Base-by-base conservation (phyloP, 495 filamentous ascomycete genomes). In the Aspergillus avenaceus region DNA sequence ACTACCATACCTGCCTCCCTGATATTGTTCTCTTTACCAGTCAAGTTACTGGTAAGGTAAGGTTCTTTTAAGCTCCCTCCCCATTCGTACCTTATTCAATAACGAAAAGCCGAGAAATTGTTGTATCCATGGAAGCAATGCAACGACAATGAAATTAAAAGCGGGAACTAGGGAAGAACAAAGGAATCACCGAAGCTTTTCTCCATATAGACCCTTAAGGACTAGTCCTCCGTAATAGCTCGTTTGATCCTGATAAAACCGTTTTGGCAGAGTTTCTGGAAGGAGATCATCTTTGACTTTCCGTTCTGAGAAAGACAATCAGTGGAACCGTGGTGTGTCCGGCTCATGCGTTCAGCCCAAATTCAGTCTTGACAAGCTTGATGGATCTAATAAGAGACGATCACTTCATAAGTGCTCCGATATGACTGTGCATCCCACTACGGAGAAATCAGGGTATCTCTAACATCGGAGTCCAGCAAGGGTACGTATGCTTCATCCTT, bases 291-390 rank as follows among this genome's bases (percentile, higher is more conserved):
- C 60, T 43, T 44, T 37, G 41, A 31, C 37, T 57, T 60, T 44
- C 56, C 54, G 11, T 54, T 55, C 53, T 53, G 32, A 55, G 29
- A 56, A 46, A 32, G 55, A 56, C 50, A 51, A 63, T 65, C 66
- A 62, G 66, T 67, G 66, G 66, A 49, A 55, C 66, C 43, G 21
- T 22, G 19, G 19, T 37, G 32, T 16, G 32, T 40, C 11, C 34
- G 25, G 32, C 36, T 46, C 38, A 36, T 38, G 25, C 21, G 41
- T 26, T 50, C 26, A 50, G 26, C 41, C 22, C 40, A 38, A 38
- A 38, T 28, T 23, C 22, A 25, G 16, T 26, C 41, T 38, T 48
- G 45, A 53, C 51, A 47, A 48, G 51, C 43, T 29, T 28, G 40
- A 43, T 42, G 51, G 51, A 36, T 43, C 51, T 29, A 48, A 44